These are phyloP conservation scores for Coemansia guatemalensis DNA, from an alignment of 192 early-diverging fungal species.

Conservation along the genomic window DNA sequence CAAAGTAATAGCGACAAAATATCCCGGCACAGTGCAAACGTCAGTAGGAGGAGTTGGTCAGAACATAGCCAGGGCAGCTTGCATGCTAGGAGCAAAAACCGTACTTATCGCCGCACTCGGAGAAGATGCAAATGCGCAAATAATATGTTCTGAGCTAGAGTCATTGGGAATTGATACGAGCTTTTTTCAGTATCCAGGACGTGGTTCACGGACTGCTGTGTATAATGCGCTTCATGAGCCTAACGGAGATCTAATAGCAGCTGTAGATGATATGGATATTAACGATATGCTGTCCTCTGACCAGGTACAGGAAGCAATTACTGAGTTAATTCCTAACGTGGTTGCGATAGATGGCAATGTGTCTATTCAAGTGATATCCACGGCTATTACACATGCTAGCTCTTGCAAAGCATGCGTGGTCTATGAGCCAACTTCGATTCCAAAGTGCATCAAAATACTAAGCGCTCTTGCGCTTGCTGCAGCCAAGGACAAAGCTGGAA, in stretches of 20 bases:
- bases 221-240: constrained; percentile 79
- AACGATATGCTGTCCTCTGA: constrained; percentile 57
- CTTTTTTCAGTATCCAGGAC: constrained; percentile 26
- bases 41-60: constrained; percentile 87
- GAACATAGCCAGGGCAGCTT: constrained; percentile 85
- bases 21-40: constrained; percentile 66
- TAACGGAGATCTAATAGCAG: constrained; percentile 73
- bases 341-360: constrained; percentile 81
- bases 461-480: constrained; percentile 34
- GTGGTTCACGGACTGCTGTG: constrained; percentile 62
- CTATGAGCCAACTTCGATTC: constrained; percentile 92
- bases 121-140: constrained; percentile 64
- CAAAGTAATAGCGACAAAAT: constrained; percentile 60
- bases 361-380: constrained; percentile 42
- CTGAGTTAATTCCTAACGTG: constrained; percentile 21
- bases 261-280: constrained; percentile 92
- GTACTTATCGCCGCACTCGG: constrained; percentile 72
- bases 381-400: constrained; percentile 46
- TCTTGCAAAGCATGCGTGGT: constrained; percentile 47
- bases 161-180: constrained; percentile 59
- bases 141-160: constrained; percentile 55
- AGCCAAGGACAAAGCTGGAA: neutral
- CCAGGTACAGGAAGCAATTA: constrained; percentile 15
- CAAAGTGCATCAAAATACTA: constrained; percentile 68
- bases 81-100: constrained; percentile 61